Evolutionary conservation across 2,329 filamentous ascomycete genomes (phyloP).

Genomic region (Alternaria dauci): DNA sequence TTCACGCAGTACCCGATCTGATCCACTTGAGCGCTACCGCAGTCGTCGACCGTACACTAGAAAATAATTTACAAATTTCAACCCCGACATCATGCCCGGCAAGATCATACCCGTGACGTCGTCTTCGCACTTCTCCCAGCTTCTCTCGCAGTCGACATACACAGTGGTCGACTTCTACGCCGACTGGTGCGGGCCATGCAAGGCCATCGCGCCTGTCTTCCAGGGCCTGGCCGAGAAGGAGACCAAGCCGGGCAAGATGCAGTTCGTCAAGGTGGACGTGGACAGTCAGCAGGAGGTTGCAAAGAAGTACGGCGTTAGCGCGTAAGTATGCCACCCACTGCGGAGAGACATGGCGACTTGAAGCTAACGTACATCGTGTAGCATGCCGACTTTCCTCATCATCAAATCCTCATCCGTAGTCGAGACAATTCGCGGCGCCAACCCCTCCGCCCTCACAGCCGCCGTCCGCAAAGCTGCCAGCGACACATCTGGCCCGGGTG

Average conservation of each 20-base stretch:
- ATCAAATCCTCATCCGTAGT: slow-evolving; percentile 54
- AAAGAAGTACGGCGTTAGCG: slow-evolving; percentile 59
- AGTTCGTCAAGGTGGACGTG: slow-evolving; percentile 65
- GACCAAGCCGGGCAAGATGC: slow-evolving; percentile 55
- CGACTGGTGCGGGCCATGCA: slow-evolving; percentile 67
- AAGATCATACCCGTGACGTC: slow-evolving; percentile 46
- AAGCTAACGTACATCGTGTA: slow-evolving; percentile 9
- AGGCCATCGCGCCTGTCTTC: slow-evolving; percentile 61
- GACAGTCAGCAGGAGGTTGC: slow-evolving; percentile 62
- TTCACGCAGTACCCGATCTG: neutral
- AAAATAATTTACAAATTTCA: neutral
- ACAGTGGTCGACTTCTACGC: slow-evolving; percentile 63
- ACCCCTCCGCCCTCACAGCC: slow-evolving; percentile 57
- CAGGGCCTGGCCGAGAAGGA: slow-evolving; percentile 61
- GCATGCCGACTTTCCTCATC: slow-evolving; percentile 61
- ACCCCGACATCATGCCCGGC: slow-evolving; percentile 34
- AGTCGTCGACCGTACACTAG: neutral
- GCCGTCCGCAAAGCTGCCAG: slow-evolving; percentile 56
- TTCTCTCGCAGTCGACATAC: slow-evolving; percentile 47
- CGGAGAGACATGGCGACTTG: neutral
- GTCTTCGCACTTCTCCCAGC: slow-evolving; percentile 46
- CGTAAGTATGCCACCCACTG: slow-evolving; percentile 45
- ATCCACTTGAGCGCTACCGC: too few relatives aligned
- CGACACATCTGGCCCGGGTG: slow-evolving; percentile 50
- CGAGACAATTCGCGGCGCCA: slow-evolving; percentile 59